phyloP scores from a whole-genome alignment of 441 rosid genomes.

The California macrophylla region DNA sequence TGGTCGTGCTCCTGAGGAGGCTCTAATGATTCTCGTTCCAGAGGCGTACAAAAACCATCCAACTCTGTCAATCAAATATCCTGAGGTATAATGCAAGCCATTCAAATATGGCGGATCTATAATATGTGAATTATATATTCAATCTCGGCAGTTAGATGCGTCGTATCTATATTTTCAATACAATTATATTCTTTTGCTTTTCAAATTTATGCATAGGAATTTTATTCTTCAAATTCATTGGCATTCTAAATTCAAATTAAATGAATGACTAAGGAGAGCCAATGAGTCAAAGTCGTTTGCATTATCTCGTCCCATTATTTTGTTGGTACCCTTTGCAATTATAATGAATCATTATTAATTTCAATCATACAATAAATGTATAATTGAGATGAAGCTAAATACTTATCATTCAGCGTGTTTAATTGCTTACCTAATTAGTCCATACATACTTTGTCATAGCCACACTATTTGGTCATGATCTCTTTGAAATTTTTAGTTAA shows the following conservation, averaged over 20 bases:
- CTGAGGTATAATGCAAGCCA: slow-evolving; percentile 42
- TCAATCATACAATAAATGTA: too few relatives aligned
- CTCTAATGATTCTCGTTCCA: slow-evolving; percentile 96
- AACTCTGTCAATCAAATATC: slow-evolving; percentile 71
- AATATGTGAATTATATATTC: background rate
- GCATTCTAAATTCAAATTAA: background rate
- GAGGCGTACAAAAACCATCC: slow-evolving; percentile 98
- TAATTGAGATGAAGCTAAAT: background rate
- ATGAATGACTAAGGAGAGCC: background rate
- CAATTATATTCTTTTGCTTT: background rate
- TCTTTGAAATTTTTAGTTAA: slow-evolving; percentile 5
- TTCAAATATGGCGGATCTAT: background rate
- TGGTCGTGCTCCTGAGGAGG: slow-evolving; percentile 85
- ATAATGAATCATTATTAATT: too few relatives aligned
- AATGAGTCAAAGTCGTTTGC: background rate
- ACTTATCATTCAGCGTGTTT: background rate
- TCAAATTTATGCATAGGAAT: background rate
- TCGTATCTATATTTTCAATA: background rate
- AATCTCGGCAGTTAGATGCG: background rate
- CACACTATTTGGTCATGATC: slow-evolving; percentile 1
- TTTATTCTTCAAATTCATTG: background rate
- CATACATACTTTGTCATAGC: background rate
- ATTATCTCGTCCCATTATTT: background rate
- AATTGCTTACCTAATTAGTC: background rate
- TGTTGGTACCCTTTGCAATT: background rate